Evolutionary conservation across 306 rosid species (phyloP).

Genomic region (Prunus kanzakura): DNA sequence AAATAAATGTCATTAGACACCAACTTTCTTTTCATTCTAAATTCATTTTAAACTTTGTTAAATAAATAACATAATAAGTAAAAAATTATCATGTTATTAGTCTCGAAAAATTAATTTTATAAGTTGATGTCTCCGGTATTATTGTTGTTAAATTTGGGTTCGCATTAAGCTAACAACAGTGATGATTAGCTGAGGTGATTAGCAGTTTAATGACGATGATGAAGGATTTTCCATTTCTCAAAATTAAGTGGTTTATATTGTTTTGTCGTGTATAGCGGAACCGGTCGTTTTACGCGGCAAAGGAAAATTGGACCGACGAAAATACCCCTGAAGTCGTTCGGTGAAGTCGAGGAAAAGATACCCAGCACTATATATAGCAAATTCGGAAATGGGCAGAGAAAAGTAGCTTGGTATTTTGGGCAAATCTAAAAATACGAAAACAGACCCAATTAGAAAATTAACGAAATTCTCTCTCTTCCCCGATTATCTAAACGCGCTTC

Average conservation of each 20-base stretch:
- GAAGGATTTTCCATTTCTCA: neutral
- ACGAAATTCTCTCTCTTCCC: slow-evolving; percentile 3
- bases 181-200: neutral
- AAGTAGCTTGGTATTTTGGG: neutral
- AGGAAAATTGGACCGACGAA: neutral
- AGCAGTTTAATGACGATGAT: neutral
- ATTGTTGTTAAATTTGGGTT: neutral
- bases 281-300: slow-evolving; percentile 53
- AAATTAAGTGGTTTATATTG: neutral
- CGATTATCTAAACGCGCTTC: neutral
- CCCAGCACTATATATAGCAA: neutral
- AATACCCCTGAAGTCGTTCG: slow-evolving; percentile 24
- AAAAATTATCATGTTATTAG: too few species aligned
- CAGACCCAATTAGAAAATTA: neutral
- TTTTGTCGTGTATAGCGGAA: slow-evolving; percentile 6
- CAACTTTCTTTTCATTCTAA: too few species aligned
- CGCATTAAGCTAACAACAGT: neutral
- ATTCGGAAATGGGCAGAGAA: neutral
- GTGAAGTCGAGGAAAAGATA: slow-evolving; percentile 13
- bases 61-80: too few species aligned
- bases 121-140: too few species aligned
- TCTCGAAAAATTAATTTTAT: too few species aligned
- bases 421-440: neutral
- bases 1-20: too few species aligned
- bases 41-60: too few species aligned